These are phyloP conservation scores for Chaetomium tenue DNA, from an alignment of 495 filamentous ascomycete genomes.

Conservation along the genomic window DNA sequence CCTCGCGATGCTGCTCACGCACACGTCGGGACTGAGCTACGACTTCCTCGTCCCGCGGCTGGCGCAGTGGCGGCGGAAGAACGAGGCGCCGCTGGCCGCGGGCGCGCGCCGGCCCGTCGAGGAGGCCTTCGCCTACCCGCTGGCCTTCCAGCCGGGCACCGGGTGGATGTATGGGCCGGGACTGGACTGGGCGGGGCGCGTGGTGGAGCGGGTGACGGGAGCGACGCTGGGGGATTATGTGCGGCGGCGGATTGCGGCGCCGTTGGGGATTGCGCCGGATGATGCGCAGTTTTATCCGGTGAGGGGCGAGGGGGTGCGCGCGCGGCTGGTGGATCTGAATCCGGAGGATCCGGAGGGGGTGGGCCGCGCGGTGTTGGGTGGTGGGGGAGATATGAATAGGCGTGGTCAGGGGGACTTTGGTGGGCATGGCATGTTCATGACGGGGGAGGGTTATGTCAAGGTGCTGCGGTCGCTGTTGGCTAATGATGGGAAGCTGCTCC, in stretches of 20 bases:
- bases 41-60: constrained; percentile 27
- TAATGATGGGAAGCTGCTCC: constrained; percentile 29
- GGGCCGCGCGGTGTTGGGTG: constrained; percentile 46
- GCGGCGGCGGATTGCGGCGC: constrained; percentile 26
- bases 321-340: constrained; percentile 30
- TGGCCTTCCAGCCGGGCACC: constrained; percentile 31
- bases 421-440: constrained; percentile 22
- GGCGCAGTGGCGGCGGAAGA: constrained; percentile 20
- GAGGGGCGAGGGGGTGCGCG: constrained; percentile 24
- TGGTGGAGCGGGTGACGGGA: constrained; percentile 30
- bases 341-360: constrained; percentile 27
- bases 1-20: constrained; percentile 22
- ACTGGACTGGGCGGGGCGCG: constrained; percentile 34
- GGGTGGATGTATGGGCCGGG: constrained; percentile 35
- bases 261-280: constrained; percentile 34
- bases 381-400: constrained; percentile 29
- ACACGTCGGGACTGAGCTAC: constrained; percentile 31
- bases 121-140: constrained; percentile 32
- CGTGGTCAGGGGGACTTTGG: constrained; percentile 39
- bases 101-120: constrained; percentile 19
- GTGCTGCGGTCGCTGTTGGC: constrained; percentile 29
- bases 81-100: constrained; percentile 24
- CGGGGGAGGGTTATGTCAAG: constrained; percentile 19
- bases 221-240: constrained; percentile 24
- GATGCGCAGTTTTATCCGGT: constrained; percentile 42